Conservation (phyloP, 257 asterid genomes). For the Ilex asprella region DNA sequence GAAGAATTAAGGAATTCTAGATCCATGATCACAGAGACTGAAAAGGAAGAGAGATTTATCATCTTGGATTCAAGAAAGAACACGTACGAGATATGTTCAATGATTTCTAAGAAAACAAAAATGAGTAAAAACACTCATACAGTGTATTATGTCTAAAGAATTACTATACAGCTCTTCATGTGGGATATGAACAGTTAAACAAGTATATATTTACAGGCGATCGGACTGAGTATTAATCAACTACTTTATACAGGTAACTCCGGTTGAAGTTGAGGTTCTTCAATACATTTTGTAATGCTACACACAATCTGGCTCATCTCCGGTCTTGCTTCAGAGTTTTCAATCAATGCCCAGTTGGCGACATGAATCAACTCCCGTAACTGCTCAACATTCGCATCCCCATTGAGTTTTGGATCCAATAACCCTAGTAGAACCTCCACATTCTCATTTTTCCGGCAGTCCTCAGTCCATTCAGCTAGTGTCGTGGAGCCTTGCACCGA, state of each 20-base stretch:
- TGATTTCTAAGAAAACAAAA: no score
- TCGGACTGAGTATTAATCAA: no score
- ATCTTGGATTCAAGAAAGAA: no score
- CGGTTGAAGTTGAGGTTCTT: conserved; percentile 19
- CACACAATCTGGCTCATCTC: conserved; percentile 54
- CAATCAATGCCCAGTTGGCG: conserved; percentile 50
- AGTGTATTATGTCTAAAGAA: no score
- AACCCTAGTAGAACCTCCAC: conserved; percentile 32
- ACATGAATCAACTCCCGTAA: conserved; percentile 35
- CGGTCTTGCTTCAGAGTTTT: conserved; percentile 46
- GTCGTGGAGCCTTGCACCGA: conserved; percentile 65
- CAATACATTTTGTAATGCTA: conserved; percentile 39
- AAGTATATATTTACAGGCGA: no score
- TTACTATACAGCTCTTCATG: no score
- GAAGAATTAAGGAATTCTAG: no score
- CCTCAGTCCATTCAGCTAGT: conserved; percentile 68
- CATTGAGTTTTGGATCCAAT: conserved; percentile 51
- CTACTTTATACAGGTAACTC: conserved; percentile 22
- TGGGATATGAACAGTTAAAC: no score
- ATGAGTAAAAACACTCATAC: no score
- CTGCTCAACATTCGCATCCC: conserved; percentile 38
- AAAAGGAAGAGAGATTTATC: no score
- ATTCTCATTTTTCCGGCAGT: conserved; percentile 34
- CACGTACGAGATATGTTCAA: no score
- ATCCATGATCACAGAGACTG: no score